Base-by-base conservation (phyloP, 768 basidiomycete genomes). In the Russula lepida region DNA sequence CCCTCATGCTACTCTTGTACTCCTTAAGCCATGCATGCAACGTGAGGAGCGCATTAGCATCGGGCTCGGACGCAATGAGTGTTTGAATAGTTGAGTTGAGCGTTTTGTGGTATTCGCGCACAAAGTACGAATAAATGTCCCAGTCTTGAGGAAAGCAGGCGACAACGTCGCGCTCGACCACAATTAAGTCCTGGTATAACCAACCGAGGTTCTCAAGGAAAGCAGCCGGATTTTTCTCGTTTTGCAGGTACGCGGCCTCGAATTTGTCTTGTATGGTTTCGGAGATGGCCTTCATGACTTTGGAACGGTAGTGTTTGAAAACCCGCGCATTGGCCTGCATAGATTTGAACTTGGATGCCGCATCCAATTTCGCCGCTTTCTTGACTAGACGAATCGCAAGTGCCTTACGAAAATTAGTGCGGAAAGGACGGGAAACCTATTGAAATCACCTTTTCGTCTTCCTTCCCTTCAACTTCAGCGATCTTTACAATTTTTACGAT, bases 21-120 rank as follows among this genome's bases (percentile, higher is more conserved):
- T 98, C 89, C 74, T 98, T 98, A 54, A 97, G 79, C 93, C 94
- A 98, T 6, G 88, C 89, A 66, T 92, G 89, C 28, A 99, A 80
- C 25, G 84, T 80, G 3, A 99, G 82, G 28, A 98, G 78, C 19
- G 85, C 82, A 67, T 85, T 89, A n/a, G 97, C 95, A 58, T 94
- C 95, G 2, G 90, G 88, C 47, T 86, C 88, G 0, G 84, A 79
- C 4, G 77, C 78, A 27, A 91, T 77, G 39, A 95, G 81, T 59
- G 75, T 79, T 67, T 84, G 84, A 68, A 99, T 76, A 2, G 84
- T 84, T 1, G 74, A 74, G 74, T 95, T 86, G 44, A 98, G 77
- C 11, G 87, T 78, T 70, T 84, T 88, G 77, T 99, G 97, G 70
- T 98, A 97, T 67, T 90, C 89, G 60, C 88, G 86, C 68, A 97